phyloP scores from a whole-genome alignment of 2,329 filamentous ascomycete species.

The Talaromyces sp. region DNA sequence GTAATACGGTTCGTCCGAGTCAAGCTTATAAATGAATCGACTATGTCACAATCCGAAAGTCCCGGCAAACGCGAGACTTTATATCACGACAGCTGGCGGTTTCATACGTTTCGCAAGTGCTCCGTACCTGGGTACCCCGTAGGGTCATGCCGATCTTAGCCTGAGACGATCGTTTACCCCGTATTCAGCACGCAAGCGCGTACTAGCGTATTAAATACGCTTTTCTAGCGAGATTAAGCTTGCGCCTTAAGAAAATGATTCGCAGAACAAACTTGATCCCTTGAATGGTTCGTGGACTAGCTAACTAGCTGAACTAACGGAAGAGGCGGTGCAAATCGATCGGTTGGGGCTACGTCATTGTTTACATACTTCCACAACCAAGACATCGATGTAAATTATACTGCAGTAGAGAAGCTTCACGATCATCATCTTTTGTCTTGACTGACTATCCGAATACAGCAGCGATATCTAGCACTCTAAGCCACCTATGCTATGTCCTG shows the following conservation, averaged over 20 bases:
- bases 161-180: background rate
- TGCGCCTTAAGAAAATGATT: background rate
- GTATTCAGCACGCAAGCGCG: background rate
- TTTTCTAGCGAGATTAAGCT: background rate
- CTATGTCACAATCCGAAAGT: background rate
- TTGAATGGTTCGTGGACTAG: background rate
- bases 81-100: background rate
- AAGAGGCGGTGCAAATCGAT: background rate
- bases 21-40: background rate
- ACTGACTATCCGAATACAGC: background rate
- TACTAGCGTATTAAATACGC: background rate
- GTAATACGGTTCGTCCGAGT: background rate
- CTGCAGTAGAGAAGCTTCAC: background rate
- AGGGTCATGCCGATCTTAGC: background rate
- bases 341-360: conserved; percentile 3
- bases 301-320: background rate
- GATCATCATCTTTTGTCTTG: background rate
- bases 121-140: background rate
- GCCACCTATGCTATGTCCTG: background rate
- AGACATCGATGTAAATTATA: background rate
- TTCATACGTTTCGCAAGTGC: background rate
- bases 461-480: background rate
- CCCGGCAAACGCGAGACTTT: background rate
- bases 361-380: background rate
- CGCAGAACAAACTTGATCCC: background rate